Base-by-base conservation (phyloP, 176 grass and related monocot species). In the Triticum dicoccoides region DNA sequence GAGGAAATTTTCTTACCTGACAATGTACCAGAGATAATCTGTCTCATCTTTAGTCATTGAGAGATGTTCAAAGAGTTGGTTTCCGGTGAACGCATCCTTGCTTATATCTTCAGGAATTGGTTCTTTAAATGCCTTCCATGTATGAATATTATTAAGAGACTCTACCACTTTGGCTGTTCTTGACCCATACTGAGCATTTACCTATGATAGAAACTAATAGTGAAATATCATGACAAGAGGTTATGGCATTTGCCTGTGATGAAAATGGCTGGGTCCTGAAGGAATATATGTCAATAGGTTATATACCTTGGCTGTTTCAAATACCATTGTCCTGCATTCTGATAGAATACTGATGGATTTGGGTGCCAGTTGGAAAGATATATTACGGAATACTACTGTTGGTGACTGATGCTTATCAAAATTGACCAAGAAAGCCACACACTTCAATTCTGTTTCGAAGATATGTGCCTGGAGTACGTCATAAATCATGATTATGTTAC, bases 11-110 rank as follows among this genome's bases (percentile, higher is more conserved):
- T 69, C 77, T 84, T 93, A 98, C 96, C 92, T 86, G 21, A 81
- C 85, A 37, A 84, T 89, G 78, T 94, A 96, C 96, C 96, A 98
- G 51, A 98, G 96, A 82, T 98, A 98, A 79, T 98, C 96, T n/a
- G 96, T 98, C 33, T 79, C 79, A 83, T 98, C 96, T 89, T 94
- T 89, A 54, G 93, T 98, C 6, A 79, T 87, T n/a, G 90, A 73
- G 73, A 96, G 84, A 86, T 98, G 96, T 92, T 98, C 93, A 41
- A 89, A 79, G n/a, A 98, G 89, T 5, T 89, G 41, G 69, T 88
- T 86, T 44, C 73, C 79, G 32, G 61, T 88, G 56, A 86, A 84
- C 63, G 25, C 65, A 77, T 70, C 45, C 34, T 90, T 77, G 35
- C 54, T 82, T 14, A 75, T 17, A 49, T 83, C 61, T 81, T 73